Percentiles rank a stretch among this genome's conserved stretches.
These are phyloP conservation scores for Carex littledalei DNA, from an alignment of 176 grass and related monocot genomes.

Conservation along the genomic window DNA sequence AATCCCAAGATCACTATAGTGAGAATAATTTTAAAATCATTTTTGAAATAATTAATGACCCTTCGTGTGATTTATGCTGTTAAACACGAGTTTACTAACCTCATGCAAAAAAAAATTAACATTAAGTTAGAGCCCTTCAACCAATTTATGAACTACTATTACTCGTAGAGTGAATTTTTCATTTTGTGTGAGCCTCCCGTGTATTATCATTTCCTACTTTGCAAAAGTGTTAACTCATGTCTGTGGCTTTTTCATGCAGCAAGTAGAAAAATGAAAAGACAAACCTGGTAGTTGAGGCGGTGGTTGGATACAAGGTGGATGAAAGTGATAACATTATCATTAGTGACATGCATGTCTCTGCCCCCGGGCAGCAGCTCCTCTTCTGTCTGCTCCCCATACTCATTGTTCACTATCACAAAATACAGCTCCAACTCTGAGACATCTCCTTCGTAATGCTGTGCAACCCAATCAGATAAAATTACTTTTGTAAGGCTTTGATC, in stretches of 20 bases:
- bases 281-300: slow-evolving; percentile 89
- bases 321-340: slow-evolving; percentile 95
- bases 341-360: slow-evolving; percentile 72
- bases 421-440: slow-evolving; percentile 86
- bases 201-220: background rate
- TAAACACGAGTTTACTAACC: background rate
- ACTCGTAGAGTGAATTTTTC: background rate
- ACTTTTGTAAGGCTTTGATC: background rate
- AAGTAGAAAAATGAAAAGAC: background rate
- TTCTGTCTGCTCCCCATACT: slow-evolving; percentile 96
- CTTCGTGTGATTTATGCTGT: background rate
- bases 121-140: background rate
- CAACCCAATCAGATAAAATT: slow-evolving; percentile 1
- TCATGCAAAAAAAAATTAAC: no score
- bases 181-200: background rate
- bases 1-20: background rate
- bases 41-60: background rate
- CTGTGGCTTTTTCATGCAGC: background rate
- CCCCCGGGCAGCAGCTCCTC: slow-evolving; percentile 88
- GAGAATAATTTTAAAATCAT: slow-evolving; percentile 7
- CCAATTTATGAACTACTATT: background rate
- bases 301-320: slow-evolving; percentile 97
- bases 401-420: slow-evolving; percentile 96
- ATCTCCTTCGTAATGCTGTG: slow-evolving; percentile 81
- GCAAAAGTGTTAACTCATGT: background rate